Evolutionary conservation across 495 filamentous ascomycete genomes (phyloP).

Genomic region (Neurospora discreta): DNA sequence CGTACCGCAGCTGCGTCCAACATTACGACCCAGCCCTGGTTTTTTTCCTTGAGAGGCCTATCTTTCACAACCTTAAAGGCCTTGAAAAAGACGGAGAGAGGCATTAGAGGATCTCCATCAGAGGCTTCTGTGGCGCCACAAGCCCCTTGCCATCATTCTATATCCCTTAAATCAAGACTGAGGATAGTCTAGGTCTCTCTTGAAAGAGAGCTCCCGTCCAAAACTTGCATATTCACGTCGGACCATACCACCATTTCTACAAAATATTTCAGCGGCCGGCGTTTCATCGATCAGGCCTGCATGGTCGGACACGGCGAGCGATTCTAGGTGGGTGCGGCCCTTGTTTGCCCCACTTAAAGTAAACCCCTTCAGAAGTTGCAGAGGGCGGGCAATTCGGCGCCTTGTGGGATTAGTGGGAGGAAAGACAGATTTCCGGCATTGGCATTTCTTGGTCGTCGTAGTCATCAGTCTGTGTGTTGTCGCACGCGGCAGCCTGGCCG

Average conservation of each 20-base stretch:
- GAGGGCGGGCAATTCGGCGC: neutral
- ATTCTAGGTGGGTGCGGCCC: neutral
- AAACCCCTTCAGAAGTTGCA: neutral
- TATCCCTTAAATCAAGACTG: no score
- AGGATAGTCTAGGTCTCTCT: no score
- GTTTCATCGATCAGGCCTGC: conserved; percentile 16
- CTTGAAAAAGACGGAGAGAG: no score
- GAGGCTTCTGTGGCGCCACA: no score
- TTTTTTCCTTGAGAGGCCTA: no score
- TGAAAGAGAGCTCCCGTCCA: no score
- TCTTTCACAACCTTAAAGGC: no score
- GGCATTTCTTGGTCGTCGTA: neutral
- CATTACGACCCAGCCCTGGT: no score
- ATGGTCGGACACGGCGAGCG: conserved; percentile 24
- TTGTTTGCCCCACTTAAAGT: neutral
- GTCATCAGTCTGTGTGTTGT: neutral
- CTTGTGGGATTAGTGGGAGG: neutral
- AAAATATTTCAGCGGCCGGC: conserved; percentile 4
- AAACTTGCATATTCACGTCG: no score
- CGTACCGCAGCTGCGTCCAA: no score
- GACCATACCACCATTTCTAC: conserved; percentile 2
- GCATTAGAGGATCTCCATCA: no score
- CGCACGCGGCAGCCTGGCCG: neutral
- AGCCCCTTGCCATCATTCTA: no score
- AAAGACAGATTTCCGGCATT: neutral